Conservation (phyloP, 163 green algal species). For the Scenedesmus sp. region DNA sequence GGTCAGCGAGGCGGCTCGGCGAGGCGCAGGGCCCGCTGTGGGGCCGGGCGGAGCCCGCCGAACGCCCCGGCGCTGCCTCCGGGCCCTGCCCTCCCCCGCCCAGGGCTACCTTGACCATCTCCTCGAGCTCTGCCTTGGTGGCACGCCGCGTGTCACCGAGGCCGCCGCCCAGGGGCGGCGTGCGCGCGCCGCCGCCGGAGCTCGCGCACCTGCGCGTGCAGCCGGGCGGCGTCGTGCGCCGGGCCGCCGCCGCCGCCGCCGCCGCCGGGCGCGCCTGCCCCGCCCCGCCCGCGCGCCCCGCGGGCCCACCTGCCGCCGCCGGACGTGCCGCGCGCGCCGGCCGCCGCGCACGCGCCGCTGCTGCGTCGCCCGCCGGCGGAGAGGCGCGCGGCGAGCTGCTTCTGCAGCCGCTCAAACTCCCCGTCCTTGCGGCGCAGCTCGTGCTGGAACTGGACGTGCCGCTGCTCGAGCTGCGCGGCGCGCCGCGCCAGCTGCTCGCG, state of each 20-base stretch:
- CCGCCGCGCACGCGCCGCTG: neutral
- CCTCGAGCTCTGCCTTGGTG: conserved; percentile 24
- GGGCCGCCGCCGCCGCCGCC: conserved; percentile 5
- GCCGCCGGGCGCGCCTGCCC: too few relatives aligned
- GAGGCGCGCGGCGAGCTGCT: neutral
- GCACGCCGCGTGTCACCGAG: conserved; percentile 1
- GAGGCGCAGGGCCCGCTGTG: too few relatives aligned
- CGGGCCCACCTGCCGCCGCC: neutral
- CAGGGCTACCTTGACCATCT: conserved; percentile 2
- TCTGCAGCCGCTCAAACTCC: conserved; percentile 39
- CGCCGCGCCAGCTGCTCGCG: conserved; percentile 7
- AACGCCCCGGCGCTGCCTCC: too few relatives aligned
- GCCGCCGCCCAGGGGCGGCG: too few relatives aligned
- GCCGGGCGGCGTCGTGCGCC: too few relatives aligned
- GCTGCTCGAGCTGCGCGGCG: conserved; percentile 29
- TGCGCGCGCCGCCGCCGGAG: too few relatives aligned
- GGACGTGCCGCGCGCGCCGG: neutral
- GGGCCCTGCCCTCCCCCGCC: too few relatives aligned
- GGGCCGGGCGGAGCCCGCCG: too few relatives aligned
- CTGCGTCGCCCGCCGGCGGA: neutral
- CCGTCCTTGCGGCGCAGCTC: conserved; percentile 30
- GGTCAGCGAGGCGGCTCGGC: too few relatives aligned
- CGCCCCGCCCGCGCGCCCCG: too few relatives aligned
- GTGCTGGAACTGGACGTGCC: conserved; percentile 36
- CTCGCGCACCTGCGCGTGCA: too few relatives aligned